A percentile compares a stretch with the other conserved stretches of the same genome.
These are phyloP conservation scores for Microbotryum intermedium DNA, from an alignment of 1,284 basidiomycete genomes.

Conservation along the genomic window DNA sequence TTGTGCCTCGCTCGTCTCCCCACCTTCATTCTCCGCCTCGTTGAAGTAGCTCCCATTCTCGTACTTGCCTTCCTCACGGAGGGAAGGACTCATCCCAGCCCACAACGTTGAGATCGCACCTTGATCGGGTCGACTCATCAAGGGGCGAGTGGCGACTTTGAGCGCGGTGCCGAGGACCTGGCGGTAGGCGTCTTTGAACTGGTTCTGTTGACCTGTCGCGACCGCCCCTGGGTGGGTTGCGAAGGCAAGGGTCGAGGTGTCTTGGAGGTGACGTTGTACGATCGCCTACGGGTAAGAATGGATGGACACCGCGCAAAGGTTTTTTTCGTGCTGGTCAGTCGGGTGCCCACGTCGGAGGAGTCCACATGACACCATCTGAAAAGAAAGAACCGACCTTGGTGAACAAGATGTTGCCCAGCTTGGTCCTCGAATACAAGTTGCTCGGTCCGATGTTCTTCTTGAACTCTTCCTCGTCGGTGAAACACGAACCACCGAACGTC, in stretches of 20 bases:
- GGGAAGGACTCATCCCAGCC: conserved; percentile 5
- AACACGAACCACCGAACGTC: conserved; percentile 12
- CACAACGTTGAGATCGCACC: conserved; percentile 21
- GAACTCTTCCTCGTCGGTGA: conserved; percentile 20
- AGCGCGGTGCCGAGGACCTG: conserved; percentile 14
- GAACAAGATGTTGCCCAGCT: conserved; percentile 16
- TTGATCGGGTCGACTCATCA: conserved; percentile 19
- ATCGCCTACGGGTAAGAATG: not conserved
- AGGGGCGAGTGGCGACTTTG: conserved; percentile 2
- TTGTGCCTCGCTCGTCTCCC: conserved; percentile 17
- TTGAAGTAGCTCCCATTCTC: conserved; percentile 22
- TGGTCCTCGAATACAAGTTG: conserved; percentile 15
- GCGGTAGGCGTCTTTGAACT: conserved; percentile 29
- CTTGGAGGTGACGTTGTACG: conserved; percentile 18
- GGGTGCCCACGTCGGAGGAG: no score
- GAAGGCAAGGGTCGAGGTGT: conserved; percentile 6
- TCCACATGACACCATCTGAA: no score
- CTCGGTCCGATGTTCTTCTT: conserved; percentile 8
- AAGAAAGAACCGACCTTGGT: conserved; percentile 1
- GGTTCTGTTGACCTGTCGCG: conserved; percentile 24
- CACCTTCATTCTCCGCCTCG: conserved; percentile 16
- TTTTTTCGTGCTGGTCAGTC: no score
- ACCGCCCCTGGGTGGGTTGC: conserved; percentile 23
- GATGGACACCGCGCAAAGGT: not conserved
- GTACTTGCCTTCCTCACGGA: conserved; percentile 6